Evolutionary conservation across 257 asterid species (phyloP).

Genomic region (Schizonepeta tenuifolia): DNA sequence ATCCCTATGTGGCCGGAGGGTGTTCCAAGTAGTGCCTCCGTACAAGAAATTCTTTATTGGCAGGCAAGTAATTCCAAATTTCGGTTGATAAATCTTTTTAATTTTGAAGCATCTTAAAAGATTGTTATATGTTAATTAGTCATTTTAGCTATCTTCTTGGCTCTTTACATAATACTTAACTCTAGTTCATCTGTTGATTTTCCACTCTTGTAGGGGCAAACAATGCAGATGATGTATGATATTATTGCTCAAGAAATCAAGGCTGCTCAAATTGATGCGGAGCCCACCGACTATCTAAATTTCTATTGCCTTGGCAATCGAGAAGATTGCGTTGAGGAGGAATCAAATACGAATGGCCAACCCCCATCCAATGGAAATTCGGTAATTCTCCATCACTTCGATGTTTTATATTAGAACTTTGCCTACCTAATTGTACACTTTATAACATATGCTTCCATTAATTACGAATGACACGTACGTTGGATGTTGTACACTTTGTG

Average conservation of each 20-base stretch:
- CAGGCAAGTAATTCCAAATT: constrained; percentile 53
- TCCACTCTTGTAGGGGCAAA: constrained; percentile 56
- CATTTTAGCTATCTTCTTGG: neutral
- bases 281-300: constrained; percentile 60
- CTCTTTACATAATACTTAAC: neutral
- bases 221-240: constrained; percentile 68
- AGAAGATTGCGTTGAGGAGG: constrained; percentile 41
- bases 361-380: constrained; percentile 39
- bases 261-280: constrained; percentile 47
- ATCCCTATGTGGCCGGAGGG: constrained; percentile 99
- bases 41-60: constrained; percentile 95
- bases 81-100: neutral
- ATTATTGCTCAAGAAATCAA: constrained; percentile 53
- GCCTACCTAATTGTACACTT: too few relatives aligned
- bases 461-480: too few relatives aligned
- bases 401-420: neutral
- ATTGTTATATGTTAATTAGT: neutral
- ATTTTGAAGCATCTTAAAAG: neutral
- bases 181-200: neutral
- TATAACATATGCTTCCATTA: too few relatives aligned
- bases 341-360: constrained; percentile 32
- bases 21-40: constrained; percentile 78
- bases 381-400: constrained; percentile 36
- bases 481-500: too few relatives aligned
- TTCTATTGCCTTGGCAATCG: constrained; percentile 68